These are phyloP conservation scores for Alternaria viburni DNA, from an alignment of 2,329 filamentous ascomycete genomes.

Conservation along the genomic window DNA sequence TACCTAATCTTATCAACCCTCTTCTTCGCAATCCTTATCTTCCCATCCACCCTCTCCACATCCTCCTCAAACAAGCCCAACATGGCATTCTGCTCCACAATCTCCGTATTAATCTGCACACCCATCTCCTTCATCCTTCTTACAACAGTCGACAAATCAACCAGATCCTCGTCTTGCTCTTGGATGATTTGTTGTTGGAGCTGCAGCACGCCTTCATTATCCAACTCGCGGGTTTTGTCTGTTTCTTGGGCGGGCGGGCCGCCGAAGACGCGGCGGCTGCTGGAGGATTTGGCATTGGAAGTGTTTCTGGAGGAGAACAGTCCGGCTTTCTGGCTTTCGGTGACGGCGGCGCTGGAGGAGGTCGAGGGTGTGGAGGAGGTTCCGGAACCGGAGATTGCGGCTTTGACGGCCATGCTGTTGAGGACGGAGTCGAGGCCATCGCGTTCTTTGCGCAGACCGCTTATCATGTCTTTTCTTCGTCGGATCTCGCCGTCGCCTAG, in stretches of 20 bases:
- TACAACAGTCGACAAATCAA: conserved; percentile 71
- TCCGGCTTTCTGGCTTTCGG: conserved; percentile 43
- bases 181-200: conserved; percentile 76
- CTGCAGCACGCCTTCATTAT: conserved; percentile 75
- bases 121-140: conserved; percentile 79
- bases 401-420: conserved; percentile 65
- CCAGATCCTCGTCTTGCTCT: conserved; percentile 76
- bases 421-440: conserved; percentile 78
- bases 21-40: conserved; percentile 76
- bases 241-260: conserved; percentile 77
- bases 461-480: conserved; percentile 72
- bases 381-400: conserved; percentile 51
- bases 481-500: conserved; percentile 78
- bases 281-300: conserved; percentile 3
- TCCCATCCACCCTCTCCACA: conserved; percentile 68
- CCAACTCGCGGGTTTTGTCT: conserved; percentile 75
- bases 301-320: conserved; percentile 37
- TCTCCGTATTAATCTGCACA: conserved; percentile 74
- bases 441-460: conserved; percentile 72
- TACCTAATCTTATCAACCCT: conserved; percentile 67
- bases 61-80: conserved; percentile 71
- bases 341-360: conserved; percentile 39
- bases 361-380: conserved; percentile 37
- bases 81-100: conserved; percentile 75
- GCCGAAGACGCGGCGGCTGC: conserved; percentile 72